Base-by-base conservation (phyloP, 176 grass and related monocot genomes). In the Olyra latifolia region DNA sequence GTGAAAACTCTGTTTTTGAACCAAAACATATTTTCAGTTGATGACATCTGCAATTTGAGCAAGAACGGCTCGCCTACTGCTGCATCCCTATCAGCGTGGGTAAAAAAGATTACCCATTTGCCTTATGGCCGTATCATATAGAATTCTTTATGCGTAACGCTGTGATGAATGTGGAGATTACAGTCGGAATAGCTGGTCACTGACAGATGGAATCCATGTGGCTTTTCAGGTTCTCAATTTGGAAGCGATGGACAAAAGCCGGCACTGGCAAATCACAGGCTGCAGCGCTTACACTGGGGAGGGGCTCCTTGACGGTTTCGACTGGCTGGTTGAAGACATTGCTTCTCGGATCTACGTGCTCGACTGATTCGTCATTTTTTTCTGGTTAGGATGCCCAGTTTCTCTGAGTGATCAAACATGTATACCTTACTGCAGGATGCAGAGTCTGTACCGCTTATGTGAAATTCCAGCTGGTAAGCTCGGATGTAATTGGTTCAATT, bases 271-370 rank as follows among this genome's bases (percentile, higher is more conserved):
- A 32, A 92, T 98, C 39, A 80, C 87, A 10, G 89, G 95, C 30
- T 97, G 91, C 69, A 97, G 94, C 65, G 91, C 94, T 25, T 92
- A 92, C 77, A 92, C 87, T 2, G 89, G 89, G 0, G 91, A 92
- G 29, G 91, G 94, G 8, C 87, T 94, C 20, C 89, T 92, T 3
- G 57, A 89, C 3, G 94, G 91, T 40, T 94, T 97, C 49, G 87
- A 97, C 49, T 97, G 95, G 92, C 65, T 94, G 28, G 89, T 97
- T 56, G 85, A 94, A 52, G 95, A 97, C 69, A 79, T 97, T 1
- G 91, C 95, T 74, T 94, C 91, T 41, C 84, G 87, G 58, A 94
- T 97, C 58, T 97, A 94, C 52, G 72, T 94, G 25, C 77, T 97
- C 0, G 85, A 94, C 56, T 93, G 50, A 85, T 40, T 70, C 19